These are phyloP conservation scores for Mucor lusitanicus DNA, from an alignment of 371 early-diverging fungal genomes.

Conservation along the genomic window DNA sequence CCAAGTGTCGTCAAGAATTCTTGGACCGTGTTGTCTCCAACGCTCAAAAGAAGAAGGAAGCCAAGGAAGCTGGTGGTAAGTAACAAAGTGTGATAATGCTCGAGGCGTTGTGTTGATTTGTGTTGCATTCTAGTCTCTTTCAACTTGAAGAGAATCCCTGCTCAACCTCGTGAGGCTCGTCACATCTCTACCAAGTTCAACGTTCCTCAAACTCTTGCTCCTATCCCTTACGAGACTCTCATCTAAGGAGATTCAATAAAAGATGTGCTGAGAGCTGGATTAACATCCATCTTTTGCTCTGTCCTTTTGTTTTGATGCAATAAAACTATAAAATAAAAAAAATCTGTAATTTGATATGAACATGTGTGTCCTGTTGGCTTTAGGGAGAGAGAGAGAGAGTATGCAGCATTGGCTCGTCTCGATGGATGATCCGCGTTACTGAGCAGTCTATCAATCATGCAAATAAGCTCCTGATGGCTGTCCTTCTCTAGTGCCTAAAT, in stretches of 20 bases:
- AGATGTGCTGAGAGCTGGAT: background rate
- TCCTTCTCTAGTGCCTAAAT: too few relatives aligned
- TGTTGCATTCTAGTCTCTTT: constrained; percentile 48
- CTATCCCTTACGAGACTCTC: constrained; percentile 95
- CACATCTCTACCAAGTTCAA: constrained; percentile 90
- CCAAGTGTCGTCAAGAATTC: constrained; percentile 99
- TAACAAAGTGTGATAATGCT: background rate
- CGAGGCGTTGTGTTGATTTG: background rate
- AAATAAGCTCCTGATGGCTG: too few relatives aligned
- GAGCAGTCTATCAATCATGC: too few relatives aligned
- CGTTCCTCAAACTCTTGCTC: constrained; percentile 90
- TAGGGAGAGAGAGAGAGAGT: too few relatives aligned
- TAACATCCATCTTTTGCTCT: background rate
- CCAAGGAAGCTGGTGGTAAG: constrained; percentile 65
- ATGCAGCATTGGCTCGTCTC: background rate
- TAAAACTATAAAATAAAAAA: background rate
- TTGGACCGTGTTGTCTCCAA: constrained; percentile 97
- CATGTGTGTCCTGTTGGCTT: background rate
- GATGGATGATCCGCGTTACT: background rate
- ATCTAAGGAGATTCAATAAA: constrained; percentile 47
- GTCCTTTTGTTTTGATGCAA: background rate
- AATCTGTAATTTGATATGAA: background rate
- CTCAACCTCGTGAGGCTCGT: constrained; percentile 90
- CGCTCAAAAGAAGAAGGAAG: constrained; percentile 83
- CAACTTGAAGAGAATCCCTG: constrained; percentile 94